These are phyloP conservation scores for Amylocystis lapponica DNA, from an alignment of 768 basidiomycete species.

Conservation along the genomic window DNA sequence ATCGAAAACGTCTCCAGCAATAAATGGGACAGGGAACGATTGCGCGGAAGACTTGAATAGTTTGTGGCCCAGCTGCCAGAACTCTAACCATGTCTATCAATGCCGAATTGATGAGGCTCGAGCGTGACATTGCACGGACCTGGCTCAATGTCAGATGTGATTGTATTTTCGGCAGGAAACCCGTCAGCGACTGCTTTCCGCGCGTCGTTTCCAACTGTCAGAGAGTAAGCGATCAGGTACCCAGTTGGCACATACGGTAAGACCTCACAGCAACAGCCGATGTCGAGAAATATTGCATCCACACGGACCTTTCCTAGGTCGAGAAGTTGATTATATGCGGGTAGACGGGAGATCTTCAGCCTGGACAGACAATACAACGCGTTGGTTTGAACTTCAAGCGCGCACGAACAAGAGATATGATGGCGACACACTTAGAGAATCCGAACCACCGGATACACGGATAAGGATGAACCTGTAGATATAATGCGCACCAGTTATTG, in stretches of 20 bases:
- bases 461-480: conserved; percentile 24
- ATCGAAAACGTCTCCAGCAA: conserved; percentile 52
- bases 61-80: conserved; percentile 58
- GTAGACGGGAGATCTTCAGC: background rate
- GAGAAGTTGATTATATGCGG: conserved; percentile 25
- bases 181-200: conserved; percentile 38
- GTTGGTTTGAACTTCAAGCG: background rate
- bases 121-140: conserved; percentile 19
- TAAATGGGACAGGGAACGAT: conserved; percentile 48
- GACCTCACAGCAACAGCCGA: conserved; percentile 42
- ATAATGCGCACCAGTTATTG: conserved; percentile 1
- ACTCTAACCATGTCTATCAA: conserved; percentile 35
- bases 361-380: background rate
- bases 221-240: background rate
- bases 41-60: conserved; percentile 49
- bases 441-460: conserved; percentile 24
- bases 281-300: conserved; percentile 36
- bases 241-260: background rate
- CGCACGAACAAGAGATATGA: background rate
- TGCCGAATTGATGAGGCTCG: background rate
- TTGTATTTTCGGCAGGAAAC: conserved; percentile 32
- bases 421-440: conserved; percentile 17
- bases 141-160: conserved; percentile 33
- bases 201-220: conserved; percentile 37
- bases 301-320: conserved; percentile 31